These are phyloP conservation scores for Vitis hybrid DNA, from an alignment of 177 flowering plant species.

Conservation along the genomic window DNA sequence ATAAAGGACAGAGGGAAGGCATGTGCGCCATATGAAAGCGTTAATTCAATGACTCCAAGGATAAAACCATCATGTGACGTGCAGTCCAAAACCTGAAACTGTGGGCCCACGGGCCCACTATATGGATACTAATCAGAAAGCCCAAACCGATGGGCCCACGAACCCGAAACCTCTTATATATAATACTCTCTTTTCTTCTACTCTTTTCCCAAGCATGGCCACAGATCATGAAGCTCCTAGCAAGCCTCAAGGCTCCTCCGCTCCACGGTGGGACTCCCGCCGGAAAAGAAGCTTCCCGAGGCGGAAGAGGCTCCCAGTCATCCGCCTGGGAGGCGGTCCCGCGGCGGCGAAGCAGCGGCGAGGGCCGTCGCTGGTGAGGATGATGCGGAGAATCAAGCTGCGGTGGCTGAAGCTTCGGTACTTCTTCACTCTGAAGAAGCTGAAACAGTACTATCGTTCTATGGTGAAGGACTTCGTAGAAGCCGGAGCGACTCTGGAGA, in stretches of 20 bases:
- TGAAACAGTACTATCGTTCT: slow-evolving; percentile 25
- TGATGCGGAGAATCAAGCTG: slow-evolving; percentile 33
- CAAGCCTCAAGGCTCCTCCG: slow-evolving; percentile 17
- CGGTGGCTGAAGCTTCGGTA: slow-evolving; percentile 32
- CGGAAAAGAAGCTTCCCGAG: slow-evolving; percentile 16
- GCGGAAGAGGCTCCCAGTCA: slow-evolving; percentile 30
- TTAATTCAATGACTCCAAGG: no score
- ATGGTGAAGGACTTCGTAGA: slow-evolving; percentile 33
- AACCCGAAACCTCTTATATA: not conserved
- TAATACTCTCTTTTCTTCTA: not conserved
- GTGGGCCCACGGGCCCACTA: no score
- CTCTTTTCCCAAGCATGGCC: not conserved
- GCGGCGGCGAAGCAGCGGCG: slow-evolving; percentile 20
- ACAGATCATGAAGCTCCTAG: not conserved
- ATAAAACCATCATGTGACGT: no score
- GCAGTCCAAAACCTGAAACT: no score
- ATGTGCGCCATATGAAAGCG: no score
- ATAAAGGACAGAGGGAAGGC: no score
- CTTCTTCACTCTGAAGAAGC: slow-evolving; percentile 26
- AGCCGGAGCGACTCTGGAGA: slow-evolving; percentile 27
- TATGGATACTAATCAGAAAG: no score
- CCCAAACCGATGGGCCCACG: no score
- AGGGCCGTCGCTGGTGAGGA: slow-evolving; percentile 23
- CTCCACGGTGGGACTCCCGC: slow-evolving; percentile 20
- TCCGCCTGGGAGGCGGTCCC: slow-evolving; percentile 40